Evolutionary conservation across 1,284 basidiomycete genomes (phyloP), one percentile per base, ranked within the genome.

Genomic region (Albatrellus sp.): DNA sequence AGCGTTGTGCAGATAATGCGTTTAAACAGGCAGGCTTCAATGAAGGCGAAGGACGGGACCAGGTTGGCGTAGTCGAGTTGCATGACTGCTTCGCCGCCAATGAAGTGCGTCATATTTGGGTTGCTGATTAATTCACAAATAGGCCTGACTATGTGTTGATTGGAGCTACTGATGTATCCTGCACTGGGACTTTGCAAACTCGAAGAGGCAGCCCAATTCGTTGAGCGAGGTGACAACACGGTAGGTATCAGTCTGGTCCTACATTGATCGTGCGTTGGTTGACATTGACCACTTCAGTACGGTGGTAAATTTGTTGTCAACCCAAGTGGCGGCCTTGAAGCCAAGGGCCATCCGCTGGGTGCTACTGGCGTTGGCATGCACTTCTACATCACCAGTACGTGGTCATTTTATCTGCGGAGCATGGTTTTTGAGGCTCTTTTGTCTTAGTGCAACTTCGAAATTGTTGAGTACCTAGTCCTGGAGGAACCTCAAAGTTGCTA

Each of bases 231-330:
- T 0, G 84, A 91, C 57, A 90, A 87, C 56, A 91, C 89, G n/a
- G 82, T 84, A 52, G 8, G 46, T 41, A 14, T 10, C 38, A 4
- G 3, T 5, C 1, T 24, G 12, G 37, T 14, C 37, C 5, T 2
- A 30, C 12, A n/a, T 9, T 20, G 11, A 29, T 37, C 2, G 34
- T n/a, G 13, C n/a, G 5, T 40, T 8, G 13, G 14, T 29, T 12
- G 39, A 14, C 19, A 9, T 10, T 10, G 28, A 3, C 13, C n/a
- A 7, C n/a, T 12, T 3, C 47, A 84, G 75, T 88, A 87, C 50
- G 86, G 86, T 28, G 88, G 88, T 11, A 88, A 89, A 60, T 91
- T 76, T 51, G 85, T 91, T n/a, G 63, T 92, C 42, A 92, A 92
- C 55, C 87, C 90, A 0, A 83, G 80, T 45, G 89, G 89, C 31